Conservation (phyloP, 257 asterid species). For the Craterostigma plantagineum region DNA sequence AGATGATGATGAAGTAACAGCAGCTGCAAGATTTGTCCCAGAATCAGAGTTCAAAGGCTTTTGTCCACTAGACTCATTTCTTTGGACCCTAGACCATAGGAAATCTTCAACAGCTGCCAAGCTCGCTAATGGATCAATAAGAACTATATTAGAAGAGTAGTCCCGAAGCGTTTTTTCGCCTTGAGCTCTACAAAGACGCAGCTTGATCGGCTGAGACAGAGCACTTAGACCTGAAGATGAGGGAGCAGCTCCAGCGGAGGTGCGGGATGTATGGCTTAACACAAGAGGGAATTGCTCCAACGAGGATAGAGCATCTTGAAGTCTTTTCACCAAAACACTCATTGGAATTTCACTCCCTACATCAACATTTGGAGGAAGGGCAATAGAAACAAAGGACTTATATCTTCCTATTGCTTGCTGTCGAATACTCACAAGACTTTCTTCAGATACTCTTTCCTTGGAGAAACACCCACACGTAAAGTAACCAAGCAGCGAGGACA, state of each 20-base stretch:
- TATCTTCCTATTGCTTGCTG: slow-evolving; percentile 82
- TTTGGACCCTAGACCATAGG: slow-evolving; percentile 80
- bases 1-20: slow-evolving; percentile 38
- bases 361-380: slow-evolving; percentile 47
- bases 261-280: slow-evolving; percentile 71
- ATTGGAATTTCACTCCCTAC: slow-evolving; percentile 42
- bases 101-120: slow-evolving; percentile 91
- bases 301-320: slow-evolving; percentile 86
- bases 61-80: slow-evolving; percentile 58
- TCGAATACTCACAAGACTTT: slow-evolving; percentile 52
- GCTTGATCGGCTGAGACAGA: slow-evolving; percentile 79
- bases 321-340: slow-evolving; percentile 74
- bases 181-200: slow-evolving; percentile 88
- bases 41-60: slow-evolving; percentile 36
- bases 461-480: slow-evolving; percentile 77
- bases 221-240: slow-evolving; percentile 92
- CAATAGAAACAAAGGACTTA: slow-evolving; percentile 55
- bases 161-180: slow-evolving; percentile 96
- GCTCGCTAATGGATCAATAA: slow-evolving; percentile 91
- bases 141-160: slow-evolving; percentile 84
- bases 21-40: slow-evolving; percentile 24
- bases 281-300: slow-evolving; percentile 91
- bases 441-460: slow-evolving; percentile 59
- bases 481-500: slow-evolving; percentile 66
- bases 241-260: slow-evolving; percentile 56